Percentiles rank a stretch among this genome's conserved stretches.
These are phyloP conservation scores for Aspergillus indologenus DNA, from an alignment of 495 filamentous ascomycete genomes.

Conservation along the genomic window DNA sequence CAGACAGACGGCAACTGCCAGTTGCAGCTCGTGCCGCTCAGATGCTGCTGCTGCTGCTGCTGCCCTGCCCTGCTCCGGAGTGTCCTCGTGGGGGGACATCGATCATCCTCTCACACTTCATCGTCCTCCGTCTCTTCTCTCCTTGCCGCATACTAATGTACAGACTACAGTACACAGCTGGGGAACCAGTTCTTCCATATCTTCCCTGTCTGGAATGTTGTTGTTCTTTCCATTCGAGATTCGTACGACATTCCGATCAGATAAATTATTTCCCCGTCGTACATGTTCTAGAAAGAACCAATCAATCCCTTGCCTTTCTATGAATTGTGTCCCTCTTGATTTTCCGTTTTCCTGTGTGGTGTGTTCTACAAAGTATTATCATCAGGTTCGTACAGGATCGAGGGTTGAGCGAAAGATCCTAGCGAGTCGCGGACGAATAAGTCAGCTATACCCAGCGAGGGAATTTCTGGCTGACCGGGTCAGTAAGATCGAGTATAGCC, in stretches of 20 bases:
- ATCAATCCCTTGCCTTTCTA: background rate
- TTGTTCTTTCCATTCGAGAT: constrained; percentile 10
- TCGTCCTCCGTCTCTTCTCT: background rate
- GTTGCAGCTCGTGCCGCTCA: constrained; percentile 14
- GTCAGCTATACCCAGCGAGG: background rate
- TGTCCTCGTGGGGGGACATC: constrained; percentile 11
- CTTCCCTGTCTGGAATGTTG: constrained; percentile 1
- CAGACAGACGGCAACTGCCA: constrained; percentile 3
- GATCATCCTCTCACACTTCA: background rate
- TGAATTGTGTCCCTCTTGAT: background rate
- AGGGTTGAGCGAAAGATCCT: background rate
- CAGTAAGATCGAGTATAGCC: constrained; percentile 8
- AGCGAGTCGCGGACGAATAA: background rate
- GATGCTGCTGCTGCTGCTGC: background rate
- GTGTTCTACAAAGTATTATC: background rate
- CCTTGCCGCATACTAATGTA: background rate
- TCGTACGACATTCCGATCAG: constrained; percentile 19
- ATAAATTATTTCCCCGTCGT: constrained; percentile 3
- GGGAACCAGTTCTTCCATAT: constrained; percentile 1
- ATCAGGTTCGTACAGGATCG: background rate
- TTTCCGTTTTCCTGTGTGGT: background rate
- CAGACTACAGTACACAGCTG: background rate
- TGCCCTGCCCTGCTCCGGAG: background rate
- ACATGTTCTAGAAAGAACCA: constrained; percentile 9
- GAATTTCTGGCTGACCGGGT: background rate